phyloP scores from a whole-genome alignment of 345 rosid species.

The Citrus medica region DNA sequence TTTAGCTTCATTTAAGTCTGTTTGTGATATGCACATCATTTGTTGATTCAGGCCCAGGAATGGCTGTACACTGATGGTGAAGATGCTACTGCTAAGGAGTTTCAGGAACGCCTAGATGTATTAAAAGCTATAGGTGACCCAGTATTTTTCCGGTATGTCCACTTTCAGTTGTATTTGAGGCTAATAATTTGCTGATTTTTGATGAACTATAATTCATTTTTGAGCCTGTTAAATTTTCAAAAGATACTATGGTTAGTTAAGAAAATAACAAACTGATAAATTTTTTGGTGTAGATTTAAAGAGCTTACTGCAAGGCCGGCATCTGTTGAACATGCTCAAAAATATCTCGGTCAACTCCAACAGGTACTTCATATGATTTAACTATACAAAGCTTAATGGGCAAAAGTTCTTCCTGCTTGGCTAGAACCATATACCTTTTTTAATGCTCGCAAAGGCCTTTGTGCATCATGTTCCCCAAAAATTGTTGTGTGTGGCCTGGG shows the following conservation, averaged over 20 bases:
- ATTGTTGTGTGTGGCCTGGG: too few relatives aligned
- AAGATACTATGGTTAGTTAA: not conserved
- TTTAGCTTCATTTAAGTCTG: not conserved
- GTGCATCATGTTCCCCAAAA: not conserved
- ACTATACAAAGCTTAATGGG: not conserved
- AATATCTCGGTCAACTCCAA: slow-evolving; percentile 54
- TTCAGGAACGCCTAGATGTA: slow-evolving; percentile 59
- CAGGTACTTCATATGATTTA: slow-evolving; percentile 52
- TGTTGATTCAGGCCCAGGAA: slow-evolving; percentile 70
- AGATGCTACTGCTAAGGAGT: slow-evolving; percentile 81
- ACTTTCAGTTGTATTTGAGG: not conserved
- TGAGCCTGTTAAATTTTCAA: not conserved
- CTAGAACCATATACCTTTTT: not conserved
- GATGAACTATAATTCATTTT: not conserved
- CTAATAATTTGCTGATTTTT: not conserved
- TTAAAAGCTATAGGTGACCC: slow-evolving; percentile 78
- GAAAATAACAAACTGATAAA: not conserved
- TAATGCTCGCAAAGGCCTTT: not conserved
- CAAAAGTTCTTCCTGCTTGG: not conserved
- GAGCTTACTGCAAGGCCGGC: slow-evolving; percentile 85
- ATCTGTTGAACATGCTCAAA: slow-evolving; percentile 58
- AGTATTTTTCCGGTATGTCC: slow-evolving; percentile 65
- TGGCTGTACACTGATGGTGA: slow-evolving; percentile 98
- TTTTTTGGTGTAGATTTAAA: slow-evolving; percentile 45
- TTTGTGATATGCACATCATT: slow-evolving; percentile 8